Evolutionary conservation across 73 alveolate species (phyloP).

Genomic region (Paramecium sexaurelia): DNA sequence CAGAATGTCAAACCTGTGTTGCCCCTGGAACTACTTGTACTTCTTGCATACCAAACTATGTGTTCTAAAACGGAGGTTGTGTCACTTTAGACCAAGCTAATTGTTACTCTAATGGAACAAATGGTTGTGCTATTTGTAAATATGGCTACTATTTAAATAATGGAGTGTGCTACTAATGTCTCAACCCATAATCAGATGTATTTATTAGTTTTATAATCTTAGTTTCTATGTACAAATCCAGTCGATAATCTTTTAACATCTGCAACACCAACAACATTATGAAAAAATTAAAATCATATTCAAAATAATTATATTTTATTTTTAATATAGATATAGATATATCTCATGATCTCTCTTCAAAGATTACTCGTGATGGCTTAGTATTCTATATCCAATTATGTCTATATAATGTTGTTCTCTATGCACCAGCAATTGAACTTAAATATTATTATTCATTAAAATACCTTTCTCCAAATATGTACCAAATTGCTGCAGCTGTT

Average conservation of each 20-base stretch:
- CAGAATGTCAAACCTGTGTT: slow-evolving; percentile 18
- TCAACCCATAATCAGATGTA: not conserved
- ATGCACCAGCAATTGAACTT: not conserved
- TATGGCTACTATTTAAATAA: not conserved
- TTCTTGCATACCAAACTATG: slow-evolving; percentile 4
- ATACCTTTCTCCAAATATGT: not conserved
- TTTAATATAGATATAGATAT: not conserved
- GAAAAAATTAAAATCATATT: not conserved
- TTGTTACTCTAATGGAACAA: not conserved
- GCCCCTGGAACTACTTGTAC: slow-evolving; percentile 11
- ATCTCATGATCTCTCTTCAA: not conserved
- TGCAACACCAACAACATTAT: not conserved
- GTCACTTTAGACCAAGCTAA: not conserved
- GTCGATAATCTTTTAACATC: not conserved
- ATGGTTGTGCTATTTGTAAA: not conserved
- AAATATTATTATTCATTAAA: not conserved
- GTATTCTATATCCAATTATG: slow-evolving; percentile 14
- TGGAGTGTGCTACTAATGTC: not conserved
- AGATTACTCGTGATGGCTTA: not conserved
- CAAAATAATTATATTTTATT: not conserved
- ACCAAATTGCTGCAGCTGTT: slow-evolving; percentile 6
- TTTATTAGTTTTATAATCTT: not conserved
- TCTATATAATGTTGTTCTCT: not conserved
- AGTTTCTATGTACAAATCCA: not conserved
- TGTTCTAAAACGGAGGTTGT: not conserved